phyloP scores from a whole-genome alignment of 1,284 basidiomycete species.

The Boletellus deceptivus region DNA sequence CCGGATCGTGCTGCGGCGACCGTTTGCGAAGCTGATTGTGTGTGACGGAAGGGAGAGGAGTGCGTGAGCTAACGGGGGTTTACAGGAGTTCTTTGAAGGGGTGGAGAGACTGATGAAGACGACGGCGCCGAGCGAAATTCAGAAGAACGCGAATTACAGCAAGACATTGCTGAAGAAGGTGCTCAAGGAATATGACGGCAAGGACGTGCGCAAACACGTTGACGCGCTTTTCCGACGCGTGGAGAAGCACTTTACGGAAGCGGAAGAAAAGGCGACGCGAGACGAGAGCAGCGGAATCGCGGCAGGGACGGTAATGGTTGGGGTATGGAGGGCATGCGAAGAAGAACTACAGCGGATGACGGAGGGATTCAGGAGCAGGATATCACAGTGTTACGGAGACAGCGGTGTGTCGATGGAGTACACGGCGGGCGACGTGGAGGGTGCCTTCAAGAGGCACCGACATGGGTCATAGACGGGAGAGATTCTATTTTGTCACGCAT shows the following conservation, averaged over 20 bases:
- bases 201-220: constrained; percentile 85
- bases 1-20: constrained; percentile 82
- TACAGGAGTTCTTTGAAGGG: constrained; percentile 91
- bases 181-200: constrained; percentile 81
- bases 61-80: constrained; percentile 7
- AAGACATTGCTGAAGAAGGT: constrained; percentile 81
- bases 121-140: constrained; percentile 78
- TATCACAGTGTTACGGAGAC: constrained; percentile 76
- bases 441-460: constrained; percentile 69
- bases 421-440: constrained; percentile 71
- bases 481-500: constrained; percentile 9
- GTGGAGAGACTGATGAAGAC: constrained; percentile 84
- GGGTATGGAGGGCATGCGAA: constrained; percentile 88
- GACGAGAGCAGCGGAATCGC: constrained; percentile 58
- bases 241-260: constrained; percentile 92
- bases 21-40: constrained; percentile 87
- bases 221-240: constrained; percentile 89
- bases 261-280: constrained; percentile 60
- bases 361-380: constrained; percentile 63
- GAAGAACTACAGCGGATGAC: constrained; percentile 75
- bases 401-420: constrained; percentile 74
- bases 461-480: constrained; percentile 39
- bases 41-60: constrained; percentile 28
- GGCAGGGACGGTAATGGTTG: constrained; percentile 69
- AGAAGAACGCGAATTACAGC: constrained; percentile 75